Percentiles rank a stretch among this genome's conserved stretches.
These are phyloP conservation scores for Termitomyces sp. DNA, from an alignment of 768 basidiomycete species.

Conservation along the genomic window DNA sequence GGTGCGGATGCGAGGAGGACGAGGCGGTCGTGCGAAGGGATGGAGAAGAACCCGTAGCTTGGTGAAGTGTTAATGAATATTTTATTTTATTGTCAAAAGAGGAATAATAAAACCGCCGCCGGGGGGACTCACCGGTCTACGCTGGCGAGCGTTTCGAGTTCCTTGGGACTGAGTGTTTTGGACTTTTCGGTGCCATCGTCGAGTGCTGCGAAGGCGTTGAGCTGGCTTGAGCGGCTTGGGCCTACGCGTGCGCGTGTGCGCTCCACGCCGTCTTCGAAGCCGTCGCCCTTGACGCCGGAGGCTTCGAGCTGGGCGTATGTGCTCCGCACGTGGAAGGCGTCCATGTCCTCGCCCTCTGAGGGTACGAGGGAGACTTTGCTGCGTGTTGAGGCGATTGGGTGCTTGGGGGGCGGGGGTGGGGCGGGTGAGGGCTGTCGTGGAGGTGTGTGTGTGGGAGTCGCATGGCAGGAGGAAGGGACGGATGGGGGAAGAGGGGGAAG, in stretches of 20 bases:
- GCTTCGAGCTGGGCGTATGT: slow-evolving; percentile 90
- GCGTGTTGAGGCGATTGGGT: slow-evolving; percentile 32
- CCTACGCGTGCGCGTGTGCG: slow-evolving; percentile 78
- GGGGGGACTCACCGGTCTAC: slow-evolving; percentile 79
- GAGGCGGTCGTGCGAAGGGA: slow-evolving; percentile 82
- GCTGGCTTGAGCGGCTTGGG: slow-evolving; percentile 54
- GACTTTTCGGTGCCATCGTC: slow-evolving; percentile 60
- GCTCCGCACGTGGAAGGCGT: slow-evolving; percentile 79
- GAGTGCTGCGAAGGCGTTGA: slow-evolving; percentile 54
- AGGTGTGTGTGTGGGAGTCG: slow-evolving; percentile 29
- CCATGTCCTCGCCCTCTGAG: slow-evolving; percentile 78
- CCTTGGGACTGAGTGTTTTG: slow-evolving; percentile 68
- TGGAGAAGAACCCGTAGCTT: slow-evolving; percentile 91
- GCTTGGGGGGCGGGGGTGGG: slow-evolving; percentile 29
- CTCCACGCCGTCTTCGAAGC: slow-evolving; percentile 92
- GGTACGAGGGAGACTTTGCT: slow-evolving; percentile 65
- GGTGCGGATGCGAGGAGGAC: slow-evolving; percentile 67
- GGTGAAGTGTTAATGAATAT: slow-evolving; percentile 10
- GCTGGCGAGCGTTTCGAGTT: slow-evolving; percentile 66
- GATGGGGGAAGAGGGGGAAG: slow-evolving; percentile 34
- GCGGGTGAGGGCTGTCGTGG: slow-evolving; percentile 22
- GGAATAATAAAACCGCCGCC: background rate
- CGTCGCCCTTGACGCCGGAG: slow-evolving; percentile 92
- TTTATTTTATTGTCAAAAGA: background rate
- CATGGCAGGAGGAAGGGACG: slow-evolving; percentile 24